These are phyloP conservation scores for Rhodotorula sp. DNA, from an alignment of 1,284 basidiomycete species.

Conservation along the genomic window DNA sequence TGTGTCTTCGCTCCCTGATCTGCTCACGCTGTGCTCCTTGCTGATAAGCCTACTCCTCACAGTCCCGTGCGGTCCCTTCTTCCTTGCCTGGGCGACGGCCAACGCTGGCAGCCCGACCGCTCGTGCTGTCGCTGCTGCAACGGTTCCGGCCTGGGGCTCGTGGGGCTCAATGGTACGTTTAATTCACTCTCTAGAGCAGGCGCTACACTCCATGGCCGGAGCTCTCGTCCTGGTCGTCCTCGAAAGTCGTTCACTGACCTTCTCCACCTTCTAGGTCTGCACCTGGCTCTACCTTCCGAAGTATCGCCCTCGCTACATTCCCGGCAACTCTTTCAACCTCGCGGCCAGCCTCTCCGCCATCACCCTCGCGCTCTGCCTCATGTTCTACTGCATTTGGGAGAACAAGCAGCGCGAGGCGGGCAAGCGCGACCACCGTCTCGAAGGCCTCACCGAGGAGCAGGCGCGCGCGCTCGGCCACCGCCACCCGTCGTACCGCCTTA, in stretches of 20 bases:
- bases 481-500: constrained; percentile 42
- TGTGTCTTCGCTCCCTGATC: neutral
- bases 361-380: constrained; percentile 14
- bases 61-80: constrained; percentile 31
- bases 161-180: constrained; percentile 20
- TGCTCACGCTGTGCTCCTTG: neutral
- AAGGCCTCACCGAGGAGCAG: constrained; percentile 37
- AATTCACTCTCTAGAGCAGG: neutral
- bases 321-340: constrained; percentile 35
- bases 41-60: neutral
- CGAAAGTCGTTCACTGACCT: neutral
- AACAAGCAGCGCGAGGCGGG: constrained; percentile 41
- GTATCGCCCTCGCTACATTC: neutral
- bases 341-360: neutral
- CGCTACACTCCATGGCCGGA: no score
- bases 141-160: constrained; percentile 36
- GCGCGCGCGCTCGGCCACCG: constrained; percentile 32
- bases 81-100: constrained; percentile 37
- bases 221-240: neutral
- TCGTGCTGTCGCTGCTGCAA: constrained; percentile 39
- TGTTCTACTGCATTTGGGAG: constrained; percentile 37
- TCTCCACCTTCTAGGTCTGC: neutral
- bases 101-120: constrained; percentile 37
- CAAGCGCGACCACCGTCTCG: constrained; percentile 41
- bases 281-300: constrained; percentile 34